A percentile compares a stretch with the other conserved stretches of the same genome.
These are phyloP conservation scores for Pythium brassicae DNA, from an alignment of 352 stramenopile genomes.

Conservation along the genomic window DNA sequence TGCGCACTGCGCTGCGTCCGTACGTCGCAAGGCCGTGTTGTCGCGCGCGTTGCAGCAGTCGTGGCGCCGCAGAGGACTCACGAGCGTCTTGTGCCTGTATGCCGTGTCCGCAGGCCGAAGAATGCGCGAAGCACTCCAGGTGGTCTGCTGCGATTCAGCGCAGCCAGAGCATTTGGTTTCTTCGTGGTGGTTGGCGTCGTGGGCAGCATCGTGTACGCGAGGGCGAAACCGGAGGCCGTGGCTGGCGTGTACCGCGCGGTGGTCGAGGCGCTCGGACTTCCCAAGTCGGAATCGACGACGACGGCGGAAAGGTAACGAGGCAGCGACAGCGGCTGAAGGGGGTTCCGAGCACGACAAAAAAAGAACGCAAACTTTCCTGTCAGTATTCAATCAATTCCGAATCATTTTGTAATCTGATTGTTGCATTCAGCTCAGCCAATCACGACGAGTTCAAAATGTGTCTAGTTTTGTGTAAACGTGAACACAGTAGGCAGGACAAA, in stretches of 20 bases:
- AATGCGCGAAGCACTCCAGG: constrained; percentile 43
- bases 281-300: not conserved
- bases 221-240: not conserved
- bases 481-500: too few relatives aligned
- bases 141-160: not conserved
- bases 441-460: too few relatives aligned
- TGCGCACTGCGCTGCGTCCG: constrained; percentile 48
- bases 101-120: constrained; percentile 22
- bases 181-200: constrained; percentile 13
- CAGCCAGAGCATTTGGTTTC: constrained; percentile 17
- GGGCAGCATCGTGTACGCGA: constrained; percentile 4
- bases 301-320: not conserved
- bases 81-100: not conserved
- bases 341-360: too few relatives aligned
- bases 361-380: too few relatives aligned
- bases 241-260: not conserved
- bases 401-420: too few relatives aligned
- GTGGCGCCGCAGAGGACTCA: not conserved
- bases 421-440: too few relatives aligned
- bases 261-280: not conserved
- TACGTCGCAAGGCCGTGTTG: constrained; percentile 22
- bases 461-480: too few relatives aligned
- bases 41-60: not conserved
- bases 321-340: not conserved
- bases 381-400: too few relatives aligned